Evolutionary conservation across 352 stramenopile genomes (phyloP), one percentile per base, ranked within the genome.

Genomic region (Phytophthora fragariae): DNA sequence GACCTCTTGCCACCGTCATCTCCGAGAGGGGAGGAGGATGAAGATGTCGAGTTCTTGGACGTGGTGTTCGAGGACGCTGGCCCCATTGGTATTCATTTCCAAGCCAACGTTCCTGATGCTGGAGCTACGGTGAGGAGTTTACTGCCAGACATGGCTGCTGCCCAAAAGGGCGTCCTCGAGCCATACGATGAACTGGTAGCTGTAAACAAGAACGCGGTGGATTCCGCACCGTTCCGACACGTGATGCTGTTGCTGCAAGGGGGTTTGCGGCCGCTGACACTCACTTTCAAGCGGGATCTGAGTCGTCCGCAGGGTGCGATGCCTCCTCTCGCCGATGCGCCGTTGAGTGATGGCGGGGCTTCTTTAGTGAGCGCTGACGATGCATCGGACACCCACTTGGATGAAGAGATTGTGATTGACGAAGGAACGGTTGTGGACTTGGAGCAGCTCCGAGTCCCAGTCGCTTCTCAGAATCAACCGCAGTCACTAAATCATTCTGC

Each of bases 171-270:
- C 3, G 62, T 84, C 27, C 62, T 96, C 17, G 74, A 90, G 55
- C 78, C 84, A 27, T 91, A 83, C 63, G 87, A 93, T 68, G 82
- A 84, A 15, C 61, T 96, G 8, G 77, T 96, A n/a, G 83, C 85
- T 21, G 88, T 96, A 35, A 96, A 96, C 73, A 82, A 92, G 55
- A 83, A 89, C 58, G 68, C 77, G 0, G 88, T 96, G 8, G 77
- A 87, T 49, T 72, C 70, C 41, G 89, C 89, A 3, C 85, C 88
- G 46, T 96, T 96, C 65, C 87, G 84, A 1, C 88, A 95, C 57
- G 78, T 92, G 19, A 96, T 96, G 89, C 60, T 96, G 11, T 46
- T 96, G 10, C 59, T 96, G 8, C 84, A 96, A 75, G 89, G 89
- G 33, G 89, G 89, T 1, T 72, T 93, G 19, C 84, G 88, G n/a